Conservation (phyloP, 768 basidiomycete species). For the Gyrodon lividus region DNA sequence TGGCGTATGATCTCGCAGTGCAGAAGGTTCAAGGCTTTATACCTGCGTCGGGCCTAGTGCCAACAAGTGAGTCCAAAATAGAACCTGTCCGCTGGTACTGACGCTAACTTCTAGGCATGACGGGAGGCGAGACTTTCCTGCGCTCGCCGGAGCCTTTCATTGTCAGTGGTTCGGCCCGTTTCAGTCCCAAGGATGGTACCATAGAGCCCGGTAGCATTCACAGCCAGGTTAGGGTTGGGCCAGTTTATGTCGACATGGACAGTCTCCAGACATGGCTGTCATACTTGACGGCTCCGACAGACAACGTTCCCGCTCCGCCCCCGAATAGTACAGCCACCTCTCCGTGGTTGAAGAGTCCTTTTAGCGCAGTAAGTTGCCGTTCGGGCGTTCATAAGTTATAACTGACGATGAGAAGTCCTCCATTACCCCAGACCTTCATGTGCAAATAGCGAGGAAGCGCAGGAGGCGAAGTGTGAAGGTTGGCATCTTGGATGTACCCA, state of each 20-base stretch:
- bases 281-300: conserved; percentile 6
- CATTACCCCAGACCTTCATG: conserved; percentile 13
- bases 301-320: conserved; percentile 1
- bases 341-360: conserved; percentile 30
- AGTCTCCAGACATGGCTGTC: conserved; percentile 23
- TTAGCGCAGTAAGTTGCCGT: conserved; percentile 19
- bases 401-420: conserved; percentile 19
- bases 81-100: neutral
- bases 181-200: conserved; percentile 56
- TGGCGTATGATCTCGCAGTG: conserved; percentile 49
- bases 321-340: conserved; percentile 7
- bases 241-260: conserved; percentile 49
- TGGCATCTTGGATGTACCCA: neutral
- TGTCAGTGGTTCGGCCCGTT: conserved; percentile 47
- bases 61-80: conserved; percentile 29
- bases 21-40: conserved; percentile 45
- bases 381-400: neutral
- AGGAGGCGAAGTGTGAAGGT: conserved; percentile 23
- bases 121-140: conserved; percentile 39
- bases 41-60: conserved; percentile 21
- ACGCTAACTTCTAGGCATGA: conserved; percentile 12
- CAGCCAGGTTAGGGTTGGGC: conserved; percentile 43
- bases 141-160: conserved; percentile 45
- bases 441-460: conserved; percentile 10
- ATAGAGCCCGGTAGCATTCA: conserved; percentile 55